These are phyloP conservation scores for Lophiotrema nucula DNA, from an alignment of 495 filamentous ascomycete species.

Conservation along the genomic window DNA sequence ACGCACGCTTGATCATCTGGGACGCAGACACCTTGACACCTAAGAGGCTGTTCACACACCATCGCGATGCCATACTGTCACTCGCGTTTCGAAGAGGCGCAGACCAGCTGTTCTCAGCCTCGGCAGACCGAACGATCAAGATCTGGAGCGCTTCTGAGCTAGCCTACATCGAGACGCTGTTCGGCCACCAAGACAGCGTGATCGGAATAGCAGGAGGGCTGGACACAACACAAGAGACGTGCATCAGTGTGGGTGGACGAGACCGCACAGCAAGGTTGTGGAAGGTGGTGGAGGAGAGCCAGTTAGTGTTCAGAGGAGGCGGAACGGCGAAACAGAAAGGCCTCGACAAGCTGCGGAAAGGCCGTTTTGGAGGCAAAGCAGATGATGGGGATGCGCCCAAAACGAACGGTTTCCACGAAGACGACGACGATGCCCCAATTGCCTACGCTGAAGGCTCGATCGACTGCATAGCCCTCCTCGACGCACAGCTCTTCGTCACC, in stretches of 20 bases:
- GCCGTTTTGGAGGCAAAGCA: conserved; percentile 13
- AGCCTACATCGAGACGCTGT: conserved; percentile 91
- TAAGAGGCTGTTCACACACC: conserved; percentile 81
- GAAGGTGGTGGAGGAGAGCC: conserved; percentile 95
- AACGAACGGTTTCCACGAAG: conserved; percentile 6
- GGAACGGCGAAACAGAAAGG: conserved; percentile 59
- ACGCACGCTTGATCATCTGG: conserved; percentile 83
- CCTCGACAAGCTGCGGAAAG: conserved; percentile 29
- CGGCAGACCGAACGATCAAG: conserved; percentile 85
- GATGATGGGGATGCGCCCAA: conserved; percentile 16
- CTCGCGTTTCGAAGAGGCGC: conserved; percentile 80
- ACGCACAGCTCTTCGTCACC: conserved; percentile 87
- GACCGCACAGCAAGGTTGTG: conserved; percentile 92
- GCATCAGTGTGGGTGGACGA: conserved; percentile 82
- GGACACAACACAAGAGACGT: conserved; percentile 72
- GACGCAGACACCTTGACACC: conserved; percentile 73
- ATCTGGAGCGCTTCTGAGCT: conserved; percentile 80
- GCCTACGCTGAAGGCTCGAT: conserved; percentile 78
- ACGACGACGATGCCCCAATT: conserved; percentile 36
- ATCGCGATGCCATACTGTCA: conserved; percentile 81
- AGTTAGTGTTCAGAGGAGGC: conserved; percentile 90
- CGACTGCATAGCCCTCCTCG: conserved; percentile 84
- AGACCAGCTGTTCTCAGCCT: conserved; percentile 86
- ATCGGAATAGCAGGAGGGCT: conserved; percentile 69
- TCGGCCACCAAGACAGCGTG: conserved; percentile 91